Evolutionary conservation across 345 rosid species (phyloP).

Genomic region (Eucalyptus rudis): DNA sequence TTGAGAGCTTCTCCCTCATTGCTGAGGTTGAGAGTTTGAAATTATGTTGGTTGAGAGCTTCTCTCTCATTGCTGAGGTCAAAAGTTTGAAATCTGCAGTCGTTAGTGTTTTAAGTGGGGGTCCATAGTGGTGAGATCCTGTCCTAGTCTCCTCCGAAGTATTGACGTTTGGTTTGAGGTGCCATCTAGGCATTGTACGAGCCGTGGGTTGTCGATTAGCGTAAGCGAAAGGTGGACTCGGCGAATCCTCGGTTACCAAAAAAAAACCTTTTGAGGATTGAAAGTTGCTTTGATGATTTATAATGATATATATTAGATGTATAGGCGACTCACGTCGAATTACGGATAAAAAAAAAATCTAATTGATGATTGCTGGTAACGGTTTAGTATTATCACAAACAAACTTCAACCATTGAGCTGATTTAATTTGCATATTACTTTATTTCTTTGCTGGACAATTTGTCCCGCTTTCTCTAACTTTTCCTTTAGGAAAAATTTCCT

Average conservation of each 20-base stretch:
- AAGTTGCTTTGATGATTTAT: not conserved
- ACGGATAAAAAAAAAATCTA: not conserved
- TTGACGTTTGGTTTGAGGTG: rapidly evolving
- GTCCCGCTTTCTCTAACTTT: not conserved
- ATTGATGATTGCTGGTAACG: not conserved
- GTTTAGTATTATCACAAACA: not conserved
- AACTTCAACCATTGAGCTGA: not conserved
- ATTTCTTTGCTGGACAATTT: not conserved
- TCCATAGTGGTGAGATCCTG: rapidly evolving
- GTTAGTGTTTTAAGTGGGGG: rapidly evolving
- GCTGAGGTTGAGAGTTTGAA: rapidly evolving
- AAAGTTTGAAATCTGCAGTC: rapidly evolving
- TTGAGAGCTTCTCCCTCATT: rapidly evolving
- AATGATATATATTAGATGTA: not conserved
- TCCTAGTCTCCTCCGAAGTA: rapidly evolving
- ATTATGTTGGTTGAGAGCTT: too few species aligned
- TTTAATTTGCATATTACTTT: not conserved
- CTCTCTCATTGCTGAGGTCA: rapidly evolving
- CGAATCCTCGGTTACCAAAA: rapidly evolving
- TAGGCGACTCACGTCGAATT: rapidly evolving
- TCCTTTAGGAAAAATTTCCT: not conserved
- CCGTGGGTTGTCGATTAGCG: rapidly evolving
- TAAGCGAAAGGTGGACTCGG: rapidly evolving
- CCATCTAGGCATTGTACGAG: rapidly evolving
- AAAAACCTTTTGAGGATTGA: not conserved